Percentiles rank a stretch among this genome's conserved stretches.
Evolutionary conservation across 2,329 filamentous ascomycete genomes (phyloP).

Genomic region (Colletotrichum godetiae): DNA sequence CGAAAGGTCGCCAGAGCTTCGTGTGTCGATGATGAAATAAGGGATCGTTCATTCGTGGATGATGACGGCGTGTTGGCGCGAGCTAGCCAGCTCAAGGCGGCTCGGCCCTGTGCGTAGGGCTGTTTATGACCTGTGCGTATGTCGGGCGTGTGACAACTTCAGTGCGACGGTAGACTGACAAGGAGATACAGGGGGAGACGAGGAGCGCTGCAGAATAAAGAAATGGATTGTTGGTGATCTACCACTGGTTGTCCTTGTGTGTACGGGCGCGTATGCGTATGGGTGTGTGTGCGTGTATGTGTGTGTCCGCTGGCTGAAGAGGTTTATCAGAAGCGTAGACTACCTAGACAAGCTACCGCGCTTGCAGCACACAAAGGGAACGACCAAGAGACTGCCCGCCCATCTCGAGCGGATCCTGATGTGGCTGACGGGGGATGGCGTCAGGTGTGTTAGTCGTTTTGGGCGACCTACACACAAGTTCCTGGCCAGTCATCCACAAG

Average conservation of each 20-base stretch:
- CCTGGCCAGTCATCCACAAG: background rate
- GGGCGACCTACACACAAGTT: background rate
- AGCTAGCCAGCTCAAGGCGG: conserved; percentile 22
- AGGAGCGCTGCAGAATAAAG: background rate
- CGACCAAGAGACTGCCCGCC: background rate
- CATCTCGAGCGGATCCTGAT: background rate
- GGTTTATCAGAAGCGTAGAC: background rate
- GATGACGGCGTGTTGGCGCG: conserved; percentile 26
- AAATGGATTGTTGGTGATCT: conserved; percentile 7
- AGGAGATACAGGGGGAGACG: background rate
- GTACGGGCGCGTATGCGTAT: background rate
- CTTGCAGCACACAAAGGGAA: conserved; percentile 9
- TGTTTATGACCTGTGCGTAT: conserved; percentile 30
- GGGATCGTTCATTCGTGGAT: conserved; percentile 36
- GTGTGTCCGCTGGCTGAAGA: background rate
- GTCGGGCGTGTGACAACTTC: background rate
- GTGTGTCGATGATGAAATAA: conserved; percentile 36
- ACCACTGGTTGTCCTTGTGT: background rate
- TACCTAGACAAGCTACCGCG: background rate
- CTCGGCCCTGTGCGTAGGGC: conserved; percentile 28
- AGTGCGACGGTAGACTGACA: background rate
- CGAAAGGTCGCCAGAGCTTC: conserved; percentile 25
- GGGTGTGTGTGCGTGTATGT: background rate
- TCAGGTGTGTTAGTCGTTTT: conserved; percentile 18
- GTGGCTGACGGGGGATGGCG: background rate